A percentile compares a stretch with the other conserved stretches of the same genome.
Evolutionary conservation across 2,329 filamentous ascomycete genomes (phyloP).

Genomic region (Calonectria pauciramosa): DNA sequence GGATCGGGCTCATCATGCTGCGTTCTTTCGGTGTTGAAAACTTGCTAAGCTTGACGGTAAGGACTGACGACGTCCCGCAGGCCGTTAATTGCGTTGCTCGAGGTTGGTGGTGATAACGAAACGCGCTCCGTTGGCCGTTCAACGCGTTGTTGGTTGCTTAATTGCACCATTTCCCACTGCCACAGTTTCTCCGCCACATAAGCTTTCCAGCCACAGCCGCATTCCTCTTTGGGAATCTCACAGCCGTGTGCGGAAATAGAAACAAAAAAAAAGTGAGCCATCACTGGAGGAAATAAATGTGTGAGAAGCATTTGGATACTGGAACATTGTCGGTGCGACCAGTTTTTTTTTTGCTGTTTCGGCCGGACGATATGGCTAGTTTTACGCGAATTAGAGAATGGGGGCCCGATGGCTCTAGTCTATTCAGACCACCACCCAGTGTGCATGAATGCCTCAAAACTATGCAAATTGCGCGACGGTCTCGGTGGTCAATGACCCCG

Average conservation of each 20-base stretch:
- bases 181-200: constrained; percentile 24
- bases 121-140: constrained; percentile 25
- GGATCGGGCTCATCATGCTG: not conserved
- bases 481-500: not conserved
- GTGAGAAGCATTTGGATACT: not conserved
- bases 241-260: not conserved
- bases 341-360: not conserved
- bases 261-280: not conserved
- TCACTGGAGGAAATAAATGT: not conserved
- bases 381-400: not conserved
- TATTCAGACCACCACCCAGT: not conserved
- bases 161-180: constrained; percentile 28
- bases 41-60: not conserved
- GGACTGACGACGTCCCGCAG: constrained; percentile 11
- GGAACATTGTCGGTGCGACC: not conserved
- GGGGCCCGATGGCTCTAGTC: not conserved
- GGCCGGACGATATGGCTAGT: not conserved
- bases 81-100: constrained; percentile 19
- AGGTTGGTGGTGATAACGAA: constrained; percentile 20
- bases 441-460: not conserved
- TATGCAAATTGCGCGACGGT: not conserved
- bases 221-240: constrained; percentile 11
- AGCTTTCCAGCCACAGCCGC: constrained; percentile 18
- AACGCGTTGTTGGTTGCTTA: constrained; percentile 26
- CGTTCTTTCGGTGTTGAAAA: not conserved